These are phyloP conservation scores for Cryphonectria radicalis DNA, from an alignment of 2,329 filamentous ascomycete species.

Conservation along the genomic window DNA sequence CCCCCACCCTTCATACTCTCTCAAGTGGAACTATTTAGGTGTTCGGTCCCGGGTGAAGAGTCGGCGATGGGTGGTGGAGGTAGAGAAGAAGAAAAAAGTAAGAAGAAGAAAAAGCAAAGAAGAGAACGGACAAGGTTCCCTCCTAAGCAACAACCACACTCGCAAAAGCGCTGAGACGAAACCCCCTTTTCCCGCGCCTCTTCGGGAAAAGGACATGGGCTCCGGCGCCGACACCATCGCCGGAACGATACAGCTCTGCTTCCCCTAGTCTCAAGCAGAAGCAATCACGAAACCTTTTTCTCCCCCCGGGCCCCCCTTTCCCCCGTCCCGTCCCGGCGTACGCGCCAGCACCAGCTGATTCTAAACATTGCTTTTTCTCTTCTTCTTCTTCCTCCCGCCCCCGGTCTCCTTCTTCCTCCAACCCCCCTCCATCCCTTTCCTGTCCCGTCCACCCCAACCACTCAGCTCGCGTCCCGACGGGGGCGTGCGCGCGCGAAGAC, in stretches of 20 bases:
- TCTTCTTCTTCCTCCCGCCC: not conserved
- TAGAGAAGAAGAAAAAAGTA: not conserved
- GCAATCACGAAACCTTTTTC: not conserved
- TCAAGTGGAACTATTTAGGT: not conserved
- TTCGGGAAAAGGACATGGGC: not conserved
- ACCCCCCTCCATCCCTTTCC: not conserved
- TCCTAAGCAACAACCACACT: not conserved
- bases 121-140: not conserved
- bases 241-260: not conserved
- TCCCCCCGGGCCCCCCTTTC: too few relatives aligned
- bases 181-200: not conserved
- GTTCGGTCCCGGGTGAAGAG: not conserved
- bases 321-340: not conserved
- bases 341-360: not conserved
- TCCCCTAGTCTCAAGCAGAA: not conserved
- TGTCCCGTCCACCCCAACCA: not conserved
- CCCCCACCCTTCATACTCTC: not conserved
- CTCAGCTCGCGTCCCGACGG: not conserved
- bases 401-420: not conserved
- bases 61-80: not conserved
- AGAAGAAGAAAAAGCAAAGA: not conserved
- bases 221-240: not conserved
- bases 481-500: not conserved
- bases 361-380: not conserved
- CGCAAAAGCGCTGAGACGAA: not conserved